Percentiles rank a stretch among this genome's conserved stretches.
phyloP scores from a whole-genome alignment of 192 early-diverging fungal genomes.

The Martensiomyces pterosporus region DNA sequence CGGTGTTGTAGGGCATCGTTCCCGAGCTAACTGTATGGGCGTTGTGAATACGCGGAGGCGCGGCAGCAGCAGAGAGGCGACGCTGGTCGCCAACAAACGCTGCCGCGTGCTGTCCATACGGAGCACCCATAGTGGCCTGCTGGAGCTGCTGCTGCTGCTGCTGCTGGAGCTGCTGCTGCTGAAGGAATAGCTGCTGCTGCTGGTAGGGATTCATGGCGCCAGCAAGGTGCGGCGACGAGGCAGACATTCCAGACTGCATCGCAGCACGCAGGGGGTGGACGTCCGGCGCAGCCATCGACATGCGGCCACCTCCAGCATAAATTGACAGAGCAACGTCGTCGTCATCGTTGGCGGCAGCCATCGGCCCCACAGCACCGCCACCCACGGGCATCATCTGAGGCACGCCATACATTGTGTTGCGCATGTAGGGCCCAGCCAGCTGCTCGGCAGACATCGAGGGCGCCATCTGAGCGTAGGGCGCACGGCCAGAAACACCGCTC shows the following conservation, averaged over 20 bases:
- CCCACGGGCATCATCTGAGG: conserved; percentile 1
- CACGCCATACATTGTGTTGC: conserved; percentile 34
- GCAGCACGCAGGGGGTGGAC: conserved; percentile 50
- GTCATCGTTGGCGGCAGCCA: conserved; percentile 17
- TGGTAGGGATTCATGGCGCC: conserved; percentile 21
- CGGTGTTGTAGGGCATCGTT: conserved; percentile 14
- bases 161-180: conserved; percentile 14
- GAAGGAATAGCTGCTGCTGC: conserved; percentile 7
- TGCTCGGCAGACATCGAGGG: conserved; percentile 45
- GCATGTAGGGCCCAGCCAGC: conserved; percentile 29
- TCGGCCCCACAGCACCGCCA: conserved; percentile 8
- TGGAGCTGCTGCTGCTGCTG: conserved; percentile 30
- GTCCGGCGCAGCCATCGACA: conserved; percentile 40
- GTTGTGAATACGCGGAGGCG: conserved; percentile 9
- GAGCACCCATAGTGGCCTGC: too few species aligned
- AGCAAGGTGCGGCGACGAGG: conserved; percentile 44
- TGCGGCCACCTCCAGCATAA: conserved; percentile 30
- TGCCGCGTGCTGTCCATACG: conserved; percentile 17
- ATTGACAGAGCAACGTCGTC: conserved; percentile 46
- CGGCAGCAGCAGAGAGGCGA: conserved; percentile 24
- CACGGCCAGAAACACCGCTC: conserved; percentile 46
- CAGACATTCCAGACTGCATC: conserved; percentile 51
- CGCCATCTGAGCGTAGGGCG: conserved; percentile 40
- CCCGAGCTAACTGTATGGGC: conserved; percentile 14
- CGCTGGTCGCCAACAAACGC: conserved; percentile 19